A percentile compares a stretch with the other conserved stretches of the same genome.
Evolutionary conservation across 2,329 filamentous ascomycete genomes (phyloP).

Genomic region (Sporothrix schenckii): DNA sequence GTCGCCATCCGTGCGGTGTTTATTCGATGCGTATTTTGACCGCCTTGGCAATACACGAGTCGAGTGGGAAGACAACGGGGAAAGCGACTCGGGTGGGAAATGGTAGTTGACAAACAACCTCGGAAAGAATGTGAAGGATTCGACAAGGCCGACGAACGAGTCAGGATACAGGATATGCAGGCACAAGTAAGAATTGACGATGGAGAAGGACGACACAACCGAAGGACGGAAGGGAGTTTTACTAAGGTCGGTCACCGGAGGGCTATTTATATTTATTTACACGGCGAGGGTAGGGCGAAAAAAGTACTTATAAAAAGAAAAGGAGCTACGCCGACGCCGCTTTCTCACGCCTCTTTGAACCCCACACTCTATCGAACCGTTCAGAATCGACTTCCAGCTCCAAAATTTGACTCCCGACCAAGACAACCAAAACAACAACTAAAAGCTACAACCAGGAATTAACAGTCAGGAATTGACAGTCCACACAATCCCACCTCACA

Average conservation of each 20-base stretch:
- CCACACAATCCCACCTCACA: constrained; percentile 45
- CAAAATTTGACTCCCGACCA: background rate
- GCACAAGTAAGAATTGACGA: background rate
- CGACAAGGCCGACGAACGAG: too few species aligned
- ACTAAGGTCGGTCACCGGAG: background rate
- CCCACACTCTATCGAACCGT: constrained; percentile 5
- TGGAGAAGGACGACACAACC: background rate
- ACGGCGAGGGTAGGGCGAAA: background rate
- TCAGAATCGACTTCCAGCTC: background rate
- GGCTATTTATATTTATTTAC: too few species aligned
- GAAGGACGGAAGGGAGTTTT: background rate
- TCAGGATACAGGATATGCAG: background rate
- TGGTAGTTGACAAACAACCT: too few species aligned
- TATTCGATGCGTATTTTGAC: too few species aligned
- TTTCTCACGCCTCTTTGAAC: background rate
- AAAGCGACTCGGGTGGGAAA: too few species aligned
- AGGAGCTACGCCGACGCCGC: constrained; percentile 15
- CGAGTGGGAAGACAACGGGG: too few species aligned
- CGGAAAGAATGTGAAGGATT: background rate
- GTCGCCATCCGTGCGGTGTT: constrained; percentile 50
- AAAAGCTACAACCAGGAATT: background rate
- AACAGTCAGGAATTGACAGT: background rate
- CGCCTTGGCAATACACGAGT: background rate
- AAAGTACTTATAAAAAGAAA: background rate
- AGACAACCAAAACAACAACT: background rate